Percentiles rank a stretch among this genome's conserved stretches.
These are phyloP conservation scores for Schizosaccharomyces octosporus DNA, from an alignment of 805 yeast species.

Conservation along the genomic window DNA sequence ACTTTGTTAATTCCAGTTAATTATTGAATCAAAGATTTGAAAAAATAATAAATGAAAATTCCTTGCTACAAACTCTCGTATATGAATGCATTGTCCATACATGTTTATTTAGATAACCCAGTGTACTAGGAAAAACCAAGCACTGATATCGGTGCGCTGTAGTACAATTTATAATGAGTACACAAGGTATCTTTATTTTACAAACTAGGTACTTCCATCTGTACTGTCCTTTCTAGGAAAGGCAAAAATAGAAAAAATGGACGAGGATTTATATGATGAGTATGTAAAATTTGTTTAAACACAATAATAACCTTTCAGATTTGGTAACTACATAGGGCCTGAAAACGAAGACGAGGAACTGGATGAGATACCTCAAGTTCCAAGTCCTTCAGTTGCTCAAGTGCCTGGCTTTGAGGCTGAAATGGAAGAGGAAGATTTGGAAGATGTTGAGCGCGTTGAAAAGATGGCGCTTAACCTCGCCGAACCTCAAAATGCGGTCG, in stretches of 20 bases:
- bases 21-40: too few species aligned
- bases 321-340: constrained; percentile 15
- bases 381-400: not conserved
- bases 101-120: too few species aligned
- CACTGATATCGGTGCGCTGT: too few species aligned
- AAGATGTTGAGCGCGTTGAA: constrained; percentile 5
- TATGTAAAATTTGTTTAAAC: not conserved
- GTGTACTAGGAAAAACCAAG: too few species aligned
- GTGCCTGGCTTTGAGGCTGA: not conserved
- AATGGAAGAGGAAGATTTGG: constrained; percentile 7
- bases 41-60: too few species aligned
- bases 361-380: constrained; percentile 9
- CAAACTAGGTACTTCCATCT: not conserved
- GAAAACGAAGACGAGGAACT: constrained; percentile 12
- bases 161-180: too few species aligned
- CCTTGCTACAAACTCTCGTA: too few species aligned
- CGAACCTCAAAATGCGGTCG: constrained; percentile 12
- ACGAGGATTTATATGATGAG: constrained; percentile 5
- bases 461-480: not conserved
- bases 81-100: too few species aligned
- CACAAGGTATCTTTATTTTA: not conserved
- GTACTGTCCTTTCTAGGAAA: not conserved
- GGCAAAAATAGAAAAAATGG: not conserved
- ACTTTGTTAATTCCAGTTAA: too few species aligned
- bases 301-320: constrained; percentile 2